Conservation (phyloP, 2,329 filamentous ascomycete species). For the Colletotrichum lupini region DNA sequence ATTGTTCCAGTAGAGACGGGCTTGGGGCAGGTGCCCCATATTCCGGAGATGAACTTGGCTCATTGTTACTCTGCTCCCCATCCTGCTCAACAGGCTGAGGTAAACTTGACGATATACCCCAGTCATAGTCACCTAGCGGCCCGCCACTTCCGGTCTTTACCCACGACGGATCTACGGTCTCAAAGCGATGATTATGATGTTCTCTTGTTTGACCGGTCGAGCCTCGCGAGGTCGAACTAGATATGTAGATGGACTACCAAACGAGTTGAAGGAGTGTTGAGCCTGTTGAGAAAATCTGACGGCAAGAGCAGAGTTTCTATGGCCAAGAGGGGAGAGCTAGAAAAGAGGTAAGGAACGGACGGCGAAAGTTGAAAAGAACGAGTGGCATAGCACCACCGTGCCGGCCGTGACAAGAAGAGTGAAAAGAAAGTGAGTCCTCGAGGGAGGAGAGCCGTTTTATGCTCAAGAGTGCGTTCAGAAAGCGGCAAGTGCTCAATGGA, state of each 20-base stretch:
- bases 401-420: constrained; percentile 31
- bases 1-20: constrained; percentile 13
- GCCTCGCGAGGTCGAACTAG: constrained; percentile 24
- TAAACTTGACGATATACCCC: constrained; percentile 3
- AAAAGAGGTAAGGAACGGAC: neutral
- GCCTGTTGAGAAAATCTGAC: constrained; percentile 17
- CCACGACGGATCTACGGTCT: constrained; percentile 33
- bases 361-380: constrained; percentile 20
- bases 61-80: constrained; percentile 11
- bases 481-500: neutral
- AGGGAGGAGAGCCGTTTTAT: neutral
- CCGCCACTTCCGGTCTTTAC: constrained; percentile 28
- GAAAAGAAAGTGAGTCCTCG: neutral
- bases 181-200: constrained; percentile 17
- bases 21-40: neutral
- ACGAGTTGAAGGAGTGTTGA: constrained; percentile 2
- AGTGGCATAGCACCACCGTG: constrained; percentile 33
- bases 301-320: neutral
- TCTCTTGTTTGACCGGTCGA: constrained; percentile 19
- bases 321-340: neutral
- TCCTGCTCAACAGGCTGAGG: constrained; percentile 33
- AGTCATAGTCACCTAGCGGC: constrained; percentile 34
- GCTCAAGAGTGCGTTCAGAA: neutral
- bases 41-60: neutral
- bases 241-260: constrained; percentile 29